These are phyloP conservation scores for Cladobotryum protrusum DNA, from an alignment of 2,329 filamentous ascomycete species.

Conservation along the genomic window DNA sequence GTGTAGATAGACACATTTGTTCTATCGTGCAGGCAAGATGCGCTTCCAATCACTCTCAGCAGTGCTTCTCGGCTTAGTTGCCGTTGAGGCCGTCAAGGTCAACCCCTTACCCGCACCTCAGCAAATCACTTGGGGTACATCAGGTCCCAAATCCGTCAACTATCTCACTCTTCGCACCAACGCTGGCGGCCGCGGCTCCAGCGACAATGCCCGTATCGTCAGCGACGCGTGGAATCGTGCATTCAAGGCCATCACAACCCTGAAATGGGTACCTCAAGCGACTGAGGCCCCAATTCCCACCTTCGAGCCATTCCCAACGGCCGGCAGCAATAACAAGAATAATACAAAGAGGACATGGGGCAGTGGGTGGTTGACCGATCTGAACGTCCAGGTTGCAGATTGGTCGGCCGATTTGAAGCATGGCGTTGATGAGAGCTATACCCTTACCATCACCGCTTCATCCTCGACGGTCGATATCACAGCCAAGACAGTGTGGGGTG, in stretches of 20 bases:
- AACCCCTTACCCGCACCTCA: slow-evolving; percentile 23
- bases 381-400: slow-evolving; percentile 42
- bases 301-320: slow-evolving; percentile 46
- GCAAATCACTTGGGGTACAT: slow-evolving; percentile 19
- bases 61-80: slow-evolving; percentile 6
- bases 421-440: slow-evolving; percentile 53
- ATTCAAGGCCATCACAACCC: slow-evolving; percentile 37
- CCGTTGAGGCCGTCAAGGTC: slow-evolving; percentile 17
- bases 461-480: slow-evolving; percentile 39
- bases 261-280: slow-evolving; percentile 50
- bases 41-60: slow-evolving; percentile 7
- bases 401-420: slow-evolving; percentile 43
- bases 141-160: slow-evolving; percentile 17
- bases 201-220: slow-evolving; percentile 25
- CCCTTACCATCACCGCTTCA: slow-evolving; percentile 33
- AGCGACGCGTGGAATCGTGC: slow-evolving; percentile 44
- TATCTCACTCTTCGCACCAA: slow-evolving; percentile 15
- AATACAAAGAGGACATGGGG: slow-evolving; percentile 22
- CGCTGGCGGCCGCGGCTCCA: slow-evolving; percentile 5
- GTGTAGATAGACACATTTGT: neutral
- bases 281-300: slow-evolving; percentile 44
- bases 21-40: slow-evolving; percentile 3
- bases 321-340: slow-evolving; percentile 18
- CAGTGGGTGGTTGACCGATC: slow-evolving; percentile 27
- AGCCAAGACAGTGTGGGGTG: slow-evolving; percentile 47